Conservation (phyloP, 805 yeast species). For the Helenozyma rhizophorensis region DNA sequence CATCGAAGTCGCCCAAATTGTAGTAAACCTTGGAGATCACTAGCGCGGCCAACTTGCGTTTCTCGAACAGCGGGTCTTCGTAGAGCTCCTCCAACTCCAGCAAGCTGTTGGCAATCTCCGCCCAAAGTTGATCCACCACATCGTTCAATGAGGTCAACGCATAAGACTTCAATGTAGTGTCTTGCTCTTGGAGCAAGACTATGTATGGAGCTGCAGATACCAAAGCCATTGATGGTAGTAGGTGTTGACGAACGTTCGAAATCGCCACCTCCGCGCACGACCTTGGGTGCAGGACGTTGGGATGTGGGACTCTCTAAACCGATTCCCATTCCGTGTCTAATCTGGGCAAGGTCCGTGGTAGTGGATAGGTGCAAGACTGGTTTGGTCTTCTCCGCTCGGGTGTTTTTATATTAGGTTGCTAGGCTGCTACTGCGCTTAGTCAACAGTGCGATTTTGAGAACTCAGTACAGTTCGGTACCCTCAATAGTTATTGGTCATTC, state of each 20-base stretch:
- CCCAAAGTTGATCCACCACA: conserved; percentile 91
- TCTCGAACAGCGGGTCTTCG: conserved; percentile 76
- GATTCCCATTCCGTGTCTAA: too few relatives aligned
- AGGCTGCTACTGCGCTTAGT: too few relatives aligned
- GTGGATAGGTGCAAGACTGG: too few relatives aligned
- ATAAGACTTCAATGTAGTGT: conserved; percentile 68
- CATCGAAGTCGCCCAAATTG: conserved; percentile 89
- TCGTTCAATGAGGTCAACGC: conserved; percentile 79
- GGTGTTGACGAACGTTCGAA: conserved; percentile 1
- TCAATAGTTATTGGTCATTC: too few relatives aligned
- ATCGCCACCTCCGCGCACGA: background rate
- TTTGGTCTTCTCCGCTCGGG: too few relatives aligned
- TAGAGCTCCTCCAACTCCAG: conserved; percentile 85
- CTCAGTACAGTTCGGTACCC: too few relatives aligned
- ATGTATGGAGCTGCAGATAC: conserved; percentile 89
- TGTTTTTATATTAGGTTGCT: too few relatives aligned
- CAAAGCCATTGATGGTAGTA: conserved; percentile 42
- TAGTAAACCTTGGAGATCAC: conserved; percentile 87
- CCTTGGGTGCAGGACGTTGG: too few relatives aligned
- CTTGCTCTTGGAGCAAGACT: conserved; percentile 84
- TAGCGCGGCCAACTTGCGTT: conserved; percentile 81
- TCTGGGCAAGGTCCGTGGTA: too few relatives aligned
- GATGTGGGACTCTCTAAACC: too few relatives aligned
- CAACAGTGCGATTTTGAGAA: too few relatives aligned
- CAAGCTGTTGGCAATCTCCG: conserved; percentile 90